phyloP scores from a whole-genome alignment of 1,284 basidiomycete genomes.

The Apiotrichum brassicae region DNA sequence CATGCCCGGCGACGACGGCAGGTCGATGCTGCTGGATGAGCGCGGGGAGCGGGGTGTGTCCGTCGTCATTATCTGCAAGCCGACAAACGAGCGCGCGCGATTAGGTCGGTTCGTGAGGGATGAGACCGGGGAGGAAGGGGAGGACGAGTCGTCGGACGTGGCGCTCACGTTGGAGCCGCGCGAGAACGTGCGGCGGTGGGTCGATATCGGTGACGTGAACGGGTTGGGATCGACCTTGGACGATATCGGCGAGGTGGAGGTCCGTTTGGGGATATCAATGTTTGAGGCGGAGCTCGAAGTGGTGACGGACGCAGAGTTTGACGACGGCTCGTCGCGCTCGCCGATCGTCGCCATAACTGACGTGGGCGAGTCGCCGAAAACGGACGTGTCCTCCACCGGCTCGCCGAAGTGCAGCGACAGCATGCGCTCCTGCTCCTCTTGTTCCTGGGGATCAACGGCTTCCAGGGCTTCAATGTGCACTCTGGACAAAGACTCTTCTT shows the following conservation, averaged over 20 bases:
- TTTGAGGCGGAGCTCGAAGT: not conserved
- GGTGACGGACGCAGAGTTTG: not conserved
- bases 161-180: not conserved
- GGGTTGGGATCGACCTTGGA: not conserved
- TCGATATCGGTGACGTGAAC: not conserved
- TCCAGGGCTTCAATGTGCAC: slow-evolving; percentile 42
- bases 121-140: not conserved
- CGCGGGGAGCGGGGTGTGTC: not conserved
- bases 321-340: slow-evolving; percentile 16
- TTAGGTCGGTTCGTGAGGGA: not conserved
- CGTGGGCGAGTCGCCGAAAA: slow-evolving; percentile 14
- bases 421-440: slow-evolving; percentile 9
- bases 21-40: not conserved
- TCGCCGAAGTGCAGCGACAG: slow-evolving; percentile 27
- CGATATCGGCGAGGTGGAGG: not conserved
- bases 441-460: slow-evolving; percentile 26
- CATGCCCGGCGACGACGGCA: not conserved
- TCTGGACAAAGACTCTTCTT: slow-evolving; percentile 30
- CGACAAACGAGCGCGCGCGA: slow-evolving; percentile 3
- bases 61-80: slow-evolving; percentile 2
- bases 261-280: not conserved
- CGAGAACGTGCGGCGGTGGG: not conserved
- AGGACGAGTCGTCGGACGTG: not conserved
- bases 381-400: slow-evolving; percentile 20
- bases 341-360: slow-evolving; percentile 25